Base-by-base conservation (phyloP, 768 basidiomycete genomes). In the Lanmaoa pseudosensibilis region DNA sequence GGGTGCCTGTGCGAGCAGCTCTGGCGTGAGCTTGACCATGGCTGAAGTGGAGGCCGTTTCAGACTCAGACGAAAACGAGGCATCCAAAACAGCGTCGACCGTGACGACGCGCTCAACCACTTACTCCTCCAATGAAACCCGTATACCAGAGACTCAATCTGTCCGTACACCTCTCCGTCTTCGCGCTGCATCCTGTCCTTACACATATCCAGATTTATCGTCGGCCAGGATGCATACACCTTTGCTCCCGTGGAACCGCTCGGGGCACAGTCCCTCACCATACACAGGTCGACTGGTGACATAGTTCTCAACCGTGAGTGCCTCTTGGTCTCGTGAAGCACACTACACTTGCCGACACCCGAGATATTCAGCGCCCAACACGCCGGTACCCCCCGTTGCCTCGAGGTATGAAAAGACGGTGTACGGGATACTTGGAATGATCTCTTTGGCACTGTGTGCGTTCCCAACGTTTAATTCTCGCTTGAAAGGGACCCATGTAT, bases 1-100 rank as follows among this genome's bases (percentile, higher is more conserved):
- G 49, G 82, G 74, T 44, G 86, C 88, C 72, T 90, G 85, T n/a
- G 85, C 87, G 64, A 95, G 81, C 63, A 95, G 84, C 83, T 95
- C 93, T 60, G 93, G 92, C 47, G 94, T 94, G 79, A 95, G 89
- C 83, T 94, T 95, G 85, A 93, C 89, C 66, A 77, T 79, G 68
- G 73, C 65, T 59, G 30, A 53, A 54, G 50, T 50, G 48, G 61
- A 60, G 54, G 55, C 41, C 43, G 71, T 72, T 74, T 72, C 71
- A 73, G 71, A 72, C 71, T 72, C 71, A 72, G 71, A 58, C 64
- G 4, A 52, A 36, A 66, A 70, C 64, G 60, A 72, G 54, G 62
- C 57, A 47, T 34, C 39, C 46, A 39, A 46, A 48, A 36, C 25
- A 12, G 0, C 43, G 44, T 51, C 15, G 53, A 50, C 58, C 45